Percentiles rank a stretch among this genome's conserved stretches.
Evolutionary conservation across 108 stramenopile genomes (phyloP).

Genomic region (Skeletonema tropicum): DNA sequence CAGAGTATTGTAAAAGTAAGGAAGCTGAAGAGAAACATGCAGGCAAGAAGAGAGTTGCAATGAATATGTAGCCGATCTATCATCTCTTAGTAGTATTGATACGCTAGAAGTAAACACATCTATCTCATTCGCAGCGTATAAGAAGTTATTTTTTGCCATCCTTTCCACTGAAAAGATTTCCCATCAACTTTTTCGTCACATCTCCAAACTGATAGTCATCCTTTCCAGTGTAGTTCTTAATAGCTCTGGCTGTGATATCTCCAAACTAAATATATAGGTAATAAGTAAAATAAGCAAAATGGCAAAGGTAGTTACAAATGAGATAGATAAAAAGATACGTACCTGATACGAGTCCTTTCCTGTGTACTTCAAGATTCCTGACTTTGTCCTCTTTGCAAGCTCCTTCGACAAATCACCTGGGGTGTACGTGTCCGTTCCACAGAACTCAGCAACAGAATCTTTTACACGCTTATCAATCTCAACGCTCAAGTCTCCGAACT

Average conservation of each 20-base stretch:
- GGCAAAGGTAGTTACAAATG: background rate
- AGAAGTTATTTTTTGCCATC: slow-evolving; percentile 11
- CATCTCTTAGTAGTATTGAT: too few species aligned
- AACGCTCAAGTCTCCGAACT: slow-evolving; percentile 67
- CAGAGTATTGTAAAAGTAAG: too few species aligned
- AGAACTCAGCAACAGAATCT: slow-evolving; percentile 62
- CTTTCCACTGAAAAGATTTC: slow-evolving; percentile 61
- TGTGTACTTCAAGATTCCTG: slow-evolving; percentile 71
- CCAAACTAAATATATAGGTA: slow-evolving; percentile 50
- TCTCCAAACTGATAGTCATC: slow-evolving; percentile 76
- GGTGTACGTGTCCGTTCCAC: slow-evolving; percentile 73
- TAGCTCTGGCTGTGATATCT: slow-evolving; percentile 68
- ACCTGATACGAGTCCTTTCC: slow-evolving; percentile 77
- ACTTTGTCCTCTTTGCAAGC: slow-evolving; percentile 57
- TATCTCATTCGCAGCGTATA: background rate
- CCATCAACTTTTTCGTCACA: slow-evolving; percentile 72
- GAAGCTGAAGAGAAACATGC: too few species aligned
- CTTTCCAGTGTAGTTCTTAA: slow-evolving; percentile 74
- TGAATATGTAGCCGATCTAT: too few species aligned
- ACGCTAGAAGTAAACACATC: background rate
- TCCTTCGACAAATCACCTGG: slow-evolving; percentile 70
- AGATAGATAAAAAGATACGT: slow-evolving; percentile 24
- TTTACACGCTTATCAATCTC: slow-evolving; percentile 73
- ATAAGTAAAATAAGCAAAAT: slow-evolving; percentile 1
- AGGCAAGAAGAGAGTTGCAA: too few species aligned